phyloP scores from a whole-genome alignment of 495 filamentous ascomycete species.

The Physcia stellaris region DNA sequence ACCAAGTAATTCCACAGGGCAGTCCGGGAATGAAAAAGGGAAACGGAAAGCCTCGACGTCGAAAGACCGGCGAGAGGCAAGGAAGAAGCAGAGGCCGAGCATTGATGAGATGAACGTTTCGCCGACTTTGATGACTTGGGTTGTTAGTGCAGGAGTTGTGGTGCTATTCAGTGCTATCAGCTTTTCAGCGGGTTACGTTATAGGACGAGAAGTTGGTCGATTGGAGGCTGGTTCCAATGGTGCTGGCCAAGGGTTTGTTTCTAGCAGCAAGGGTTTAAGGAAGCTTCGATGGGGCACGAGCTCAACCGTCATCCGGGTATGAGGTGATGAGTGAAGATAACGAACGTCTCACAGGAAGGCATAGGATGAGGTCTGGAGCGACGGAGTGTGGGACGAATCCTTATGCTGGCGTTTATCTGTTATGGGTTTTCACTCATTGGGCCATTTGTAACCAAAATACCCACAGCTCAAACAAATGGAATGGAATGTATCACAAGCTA shows the following conservation, averaged over 20 bases:
- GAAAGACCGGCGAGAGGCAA: conserved; percentile 36
- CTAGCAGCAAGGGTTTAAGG: conserved; percentile 21
- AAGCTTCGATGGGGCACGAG: conserved; percentile 17
- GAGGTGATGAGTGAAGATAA: too few relatives aligned
- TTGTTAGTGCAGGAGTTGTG: conserved; percentile 81
- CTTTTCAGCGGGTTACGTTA: conserved; percentile 84
- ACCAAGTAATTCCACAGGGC: conserved; percentile 10
- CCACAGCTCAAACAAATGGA: too few relatives aligned
- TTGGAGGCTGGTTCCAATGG: conserved; percentile 39
- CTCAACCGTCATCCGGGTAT: conserved; percentile 7
- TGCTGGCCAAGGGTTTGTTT: conserved; percentile 22
- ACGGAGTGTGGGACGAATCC: too few relatives aligned
- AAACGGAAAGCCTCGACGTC: conserved; percentile 38
- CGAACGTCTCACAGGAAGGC: too few relatives aligned
- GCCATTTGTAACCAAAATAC: too few relatives aligned
- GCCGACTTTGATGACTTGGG: conserved; percentile 81
- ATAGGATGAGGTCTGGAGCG: too few relatives aligned
- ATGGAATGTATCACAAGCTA: too few relatives aligned
- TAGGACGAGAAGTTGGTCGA: conserved; percentile 69
- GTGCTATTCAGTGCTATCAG: conserved; percentile 83
- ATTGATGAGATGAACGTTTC: conserved; percentile 19
- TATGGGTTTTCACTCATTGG: too few relatives aligned
- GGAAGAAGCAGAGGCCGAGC: conserved; percentile 39
- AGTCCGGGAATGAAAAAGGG: conserved; percentile 24
- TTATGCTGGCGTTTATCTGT: too few relatives aligned